Evolutionary conservation across 306 rosid genomes (phyloP).

Genomic region (Biancaea sappan): DNA sequence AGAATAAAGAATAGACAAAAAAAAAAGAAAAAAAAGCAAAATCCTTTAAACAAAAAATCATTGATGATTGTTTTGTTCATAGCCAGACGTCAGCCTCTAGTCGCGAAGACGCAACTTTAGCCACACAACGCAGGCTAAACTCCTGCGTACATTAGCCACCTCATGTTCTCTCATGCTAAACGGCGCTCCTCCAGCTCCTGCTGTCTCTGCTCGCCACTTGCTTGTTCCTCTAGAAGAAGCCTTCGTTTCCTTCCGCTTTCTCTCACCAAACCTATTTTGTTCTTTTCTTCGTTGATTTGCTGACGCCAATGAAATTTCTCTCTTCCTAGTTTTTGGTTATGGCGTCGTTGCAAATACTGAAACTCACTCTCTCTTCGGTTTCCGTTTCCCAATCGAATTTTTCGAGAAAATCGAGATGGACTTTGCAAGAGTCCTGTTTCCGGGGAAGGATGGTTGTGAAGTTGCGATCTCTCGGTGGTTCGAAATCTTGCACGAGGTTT

Average conservation of each 20-base stretch:
- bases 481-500: conserved; percentile 39
- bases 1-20: background rate
- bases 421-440: conserved; percentile 38
- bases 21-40: background rate
- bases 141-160: conserved; percentile 44
- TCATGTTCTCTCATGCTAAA: conserved; percentile 20
- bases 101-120: conserved; percentile 45
- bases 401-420: conserved; percentile 49
- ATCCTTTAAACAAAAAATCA: background rate
- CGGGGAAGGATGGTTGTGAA: conserved; percentile 42
- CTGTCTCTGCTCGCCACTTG: conserved; percentile 36
- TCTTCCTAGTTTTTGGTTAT: conserved; percentile 39
- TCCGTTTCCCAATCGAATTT: conserved; percentile 55
- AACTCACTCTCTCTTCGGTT: conserved; percentile 58
- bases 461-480: conserved; percentile 36
- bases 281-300: background rate
- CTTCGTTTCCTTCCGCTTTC: conserved; percentile 20
- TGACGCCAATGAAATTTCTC: conserved; percentile 36
- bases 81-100: conserved; percentile 28
- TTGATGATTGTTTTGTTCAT: background rate
- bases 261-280: conserved; percentile 25
- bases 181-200: conserved; percentile 36
- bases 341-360: conserved; percentile 68
- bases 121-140: conserved; percentile 50
- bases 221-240: conserved; percentile 38